Evolutionary conservation across 176 grass and related monocot genomes (phyloP).

Genomic region (Chloris gayana): DNA sequence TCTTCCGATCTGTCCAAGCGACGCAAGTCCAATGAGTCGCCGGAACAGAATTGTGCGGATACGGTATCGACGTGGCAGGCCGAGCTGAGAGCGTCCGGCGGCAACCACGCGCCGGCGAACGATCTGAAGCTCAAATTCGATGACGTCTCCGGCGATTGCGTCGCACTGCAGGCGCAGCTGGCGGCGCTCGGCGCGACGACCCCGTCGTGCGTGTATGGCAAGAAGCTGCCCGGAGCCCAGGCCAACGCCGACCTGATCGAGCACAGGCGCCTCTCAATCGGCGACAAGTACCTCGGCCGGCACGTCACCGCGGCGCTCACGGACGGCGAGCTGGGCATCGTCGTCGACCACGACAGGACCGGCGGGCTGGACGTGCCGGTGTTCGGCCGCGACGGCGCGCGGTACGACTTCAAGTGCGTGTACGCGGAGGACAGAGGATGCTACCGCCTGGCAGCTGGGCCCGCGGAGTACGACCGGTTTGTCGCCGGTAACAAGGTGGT

Average conservation of each 20-base stretch:
- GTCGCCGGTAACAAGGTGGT: neutral
- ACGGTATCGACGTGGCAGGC: too few relatives aligned
- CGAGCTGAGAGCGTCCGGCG: too few relatives aligned
- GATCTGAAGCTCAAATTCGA: too few relatives aligned
- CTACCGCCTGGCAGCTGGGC: neutral
- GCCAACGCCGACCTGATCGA: neutral
- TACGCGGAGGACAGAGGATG: neutral
- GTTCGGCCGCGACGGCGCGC: neutral
- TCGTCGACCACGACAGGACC: neutral
- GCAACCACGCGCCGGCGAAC: too few relatives aligned
- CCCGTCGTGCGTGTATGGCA: slow-evolving; percentile 1
- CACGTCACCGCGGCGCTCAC: neutral
- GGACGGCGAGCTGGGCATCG: too few relatives aligned
- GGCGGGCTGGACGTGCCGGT: neutral
- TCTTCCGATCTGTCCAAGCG: too few relatives aligned
- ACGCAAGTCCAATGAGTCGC: too few relatives aligned
- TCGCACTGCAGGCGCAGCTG: too few relatives aligned
- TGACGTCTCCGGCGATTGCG: too few relatives aligned
- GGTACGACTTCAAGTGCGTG: neutral
- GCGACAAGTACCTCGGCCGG: too few relatives aligned
- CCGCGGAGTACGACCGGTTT: neutral
- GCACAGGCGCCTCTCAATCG: neutral
- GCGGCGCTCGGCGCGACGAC: neutral
- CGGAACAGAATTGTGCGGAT: too few relatives aligned
- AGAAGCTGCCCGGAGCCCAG: neutral